These are phyloP conservation scores for Hymenochaete sp. DNA, from an alignment of 1,284 basidiomycete genomes.

Conservation along the genomic window DNA sequence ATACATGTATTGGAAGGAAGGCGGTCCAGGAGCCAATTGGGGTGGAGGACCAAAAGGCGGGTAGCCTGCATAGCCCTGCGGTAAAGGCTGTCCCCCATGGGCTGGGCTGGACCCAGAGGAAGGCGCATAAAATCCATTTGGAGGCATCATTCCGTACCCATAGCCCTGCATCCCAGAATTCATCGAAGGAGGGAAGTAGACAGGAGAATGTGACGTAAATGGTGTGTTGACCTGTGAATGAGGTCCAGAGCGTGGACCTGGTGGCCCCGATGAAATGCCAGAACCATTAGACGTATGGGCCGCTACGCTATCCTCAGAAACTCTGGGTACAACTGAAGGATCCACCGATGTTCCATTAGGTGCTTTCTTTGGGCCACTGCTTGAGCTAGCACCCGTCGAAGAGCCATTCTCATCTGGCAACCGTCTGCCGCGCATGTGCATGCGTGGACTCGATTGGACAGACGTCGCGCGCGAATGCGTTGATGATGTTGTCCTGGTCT, in stretches of 20 bases:
- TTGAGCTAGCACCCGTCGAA: slow-evolving; percentile 2
- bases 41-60: slow-evolving; percentile 6
- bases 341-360: slow-evolving; percentile 6
- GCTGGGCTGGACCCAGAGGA: slow-evolving; percentile 7
- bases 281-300: not conserved
- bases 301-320: not conserved
- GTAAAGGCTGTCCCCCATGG: not conserved
- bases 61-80: slow-evolving; percentile 7
- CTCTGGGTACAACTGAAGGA: not conserved
- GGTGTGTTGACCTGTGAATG: slow-evolving; percentile 15
- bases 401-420: slow-evolving; percentile 16
- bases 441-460: slow-evolving; percentile 16
- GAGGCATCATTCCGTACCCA: slow-evolving; percentile 6
- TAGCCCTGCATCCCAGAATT: slow-evolving; percentile 3
- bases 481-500: slow-evolving; percentile 14
- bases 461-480: slow-evolving; percentile 16
- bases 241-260: slow-evolving; percentile 6
- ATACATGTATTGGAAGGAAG: slow-evolving; percentile 15
- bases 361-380: slow-evolving; percentile 5
- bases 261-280: not conserved
- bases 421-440: slow-evolving; percentile 10
- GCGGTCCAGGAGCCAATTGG: slow-evolving; percentile 5
- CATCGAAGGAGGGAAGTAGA: slow-evolving; percentile 9
- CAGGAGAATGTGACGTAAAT: slow-evolving; percentile 15
- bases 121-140: slow-evolving; percentile 4